Base-by-base conservation (phyloP, 768 basidiomycete species). In the Termitomyces sp. region DNA sequence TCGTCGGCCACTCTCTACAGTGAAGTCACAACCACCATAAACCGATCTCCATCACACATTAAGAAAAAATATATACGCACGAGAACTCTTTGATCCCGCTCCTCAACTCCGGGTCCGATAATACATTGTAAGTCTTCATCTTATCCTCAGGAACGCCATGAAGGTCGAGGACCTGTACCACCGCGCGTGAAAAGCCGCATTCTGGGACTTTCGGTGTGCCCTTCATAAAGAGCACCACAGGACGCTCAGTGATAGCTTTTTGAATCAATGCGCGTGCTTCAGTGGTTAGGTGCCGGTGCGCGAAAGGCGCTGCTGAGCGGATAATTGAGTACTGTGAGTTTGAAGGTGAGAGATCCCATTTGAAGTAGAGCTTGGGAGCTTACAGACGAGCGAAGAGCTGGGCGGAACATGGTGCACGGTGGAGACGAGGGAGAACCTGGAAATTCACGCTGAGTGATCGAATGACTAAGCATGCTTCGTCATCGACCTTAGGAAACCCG, bases 141-240 rank as follows among this genome's bases (percentile, higher is more conserved):
- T 95, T 95, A 68, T 90, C 87, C 1, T 74, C 59, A 0, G 89
- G 83, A 0, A 98, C 92, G 25, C 86, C 86, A 42, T 95, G 89
- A 38, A 92, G 71, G 47, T 92, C 91, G 50, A 99, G 79, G 46
- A 98, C 85, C 69, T 98, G 95, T 31, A 94, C 82, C 0, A 89
- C 94, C 0, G 96, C 96, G 50, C 96, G 83, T 17, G 95, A 97
- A 81, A 98, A 99, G 12, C 96, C 96, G 59, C 96, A 98, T 65
- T 94, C 86, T 2, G 96, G 96, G 6, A 77, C 68, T 23, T 85
- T 79, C 0, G 91, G 93, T 16, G 89, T 93, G 10, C 97, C 97
- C 69, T 99, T 99, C 96, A 99, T 98, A 77, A 99, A 98, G 5
- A 98, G 77, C 1, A 99, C 97, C 6, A 98, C 81, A 0, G 95